Conservation (phyloP, 345 rosid species). For the Eucalyptus grandis region DNA sequence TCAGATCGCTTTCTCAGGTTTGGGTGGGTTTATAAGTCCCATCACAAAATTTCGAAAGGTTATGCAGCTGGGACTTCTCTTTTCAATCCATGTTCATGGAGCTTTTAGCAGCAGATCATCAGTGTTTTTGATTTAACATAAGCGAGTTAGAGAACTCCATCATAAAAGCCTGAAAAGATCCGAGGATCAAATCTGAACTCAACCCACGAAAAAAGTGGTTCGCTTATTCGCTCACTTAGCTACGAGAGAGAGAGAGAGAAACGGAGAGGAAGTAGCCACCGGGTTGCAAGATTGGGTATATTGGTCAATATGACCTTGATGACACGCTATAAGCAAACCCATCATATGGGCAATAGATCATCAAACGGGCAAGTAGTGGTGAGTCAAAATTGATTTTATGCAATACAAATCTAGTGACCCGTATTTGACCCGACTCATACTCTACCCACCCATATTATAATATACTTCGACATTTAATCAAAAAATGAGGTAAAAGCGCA, state of each 20-base stretch:
- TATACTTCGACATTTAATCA: too few relatives aligned
- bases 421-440: fast-evolving
- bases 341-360: neutral
- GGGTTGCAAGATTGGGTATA: neutral
- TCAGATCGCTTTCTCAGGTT: neutral
- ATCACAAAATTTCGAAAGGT: neutral
- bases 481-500: too few relatives aligned
- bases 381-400: too few relatives aligned
- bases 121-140: neutral
- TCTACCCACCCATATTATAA: too few relatives aligned
- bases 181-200: neutral
- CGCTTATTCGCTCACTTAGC: neutral
- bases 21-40: neutral
- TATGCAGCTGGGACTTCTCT: neutral
- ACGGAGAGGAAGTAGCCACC: fast-evolving
- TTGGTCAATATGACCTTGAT: neutral
- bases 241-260: neutral
- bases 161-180: neutral
- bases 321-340: neutral
- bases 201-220: neutral
- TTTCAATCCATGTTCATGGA: neutral
- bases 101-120: neutral
- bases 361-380: too few relatives aligned
- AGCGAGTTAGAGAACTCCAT: neutral
- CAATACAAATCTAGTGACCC: too few relatives aligned